Conservation (phyloP, 169 alveolate genomes). For the Perkinsus marinus region DNA sequence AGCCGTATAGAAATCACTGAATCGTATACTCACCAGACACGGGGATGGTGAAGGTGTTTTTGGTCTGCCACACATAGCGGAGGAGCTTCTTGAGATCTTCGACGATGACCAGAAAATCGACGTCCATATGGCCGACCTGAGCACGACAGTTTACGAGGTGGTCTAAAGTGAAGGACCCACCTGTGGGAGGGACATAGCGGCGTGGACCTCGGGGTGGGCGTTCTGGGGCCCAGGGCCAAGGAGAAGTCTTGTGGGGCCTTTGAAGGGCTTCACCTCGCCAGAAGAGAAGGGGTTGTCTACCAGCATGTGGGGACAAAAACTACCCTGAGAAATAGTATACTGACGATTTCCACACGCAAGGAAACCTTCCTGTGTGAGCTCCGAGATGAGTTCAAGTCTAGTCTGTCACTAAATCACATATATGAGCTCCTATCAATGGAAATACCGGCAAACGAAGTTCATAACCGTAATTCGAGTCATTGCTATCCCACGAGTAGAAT, state of each 20-base stretch:
- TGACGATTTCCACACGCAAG: no score
- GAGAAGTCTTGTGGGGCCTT: slow-evolving; percentile 1
- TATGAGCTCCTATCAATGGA: no score
- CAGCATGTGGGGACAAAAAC: neutral
- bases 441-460: no score
- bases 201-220: slow-evolving; percentile 10
- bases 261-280: neutral
- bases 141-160: neutral
- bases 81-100: slow-evolving; percentile 19
- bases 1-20: neutral
- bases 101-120: slow-evolving; percentile 3
- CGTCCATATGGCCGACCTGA: slow-evolving; percentile 23
- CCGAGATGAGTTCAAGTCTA: no score
- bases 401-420: no score
- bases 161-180: neutral
- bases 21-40: neutral
- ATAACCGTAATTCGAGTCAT: no score
- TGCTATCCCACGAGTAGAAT: no score
- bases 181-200: slow-evolving; percentile 10
- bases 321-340: neutral
- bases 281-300: neutral
- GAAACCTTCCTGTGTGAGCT: no score
- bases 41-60: slow-evolving; percentile 4
- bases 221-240: slow-evolving; percentile 28
- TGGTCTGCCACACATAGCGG: slow-evolving; percentile 23